Base-by-base conservation (phyloP, 768 basidiomycete genomes). In the Hericium coralloides region DNA sequence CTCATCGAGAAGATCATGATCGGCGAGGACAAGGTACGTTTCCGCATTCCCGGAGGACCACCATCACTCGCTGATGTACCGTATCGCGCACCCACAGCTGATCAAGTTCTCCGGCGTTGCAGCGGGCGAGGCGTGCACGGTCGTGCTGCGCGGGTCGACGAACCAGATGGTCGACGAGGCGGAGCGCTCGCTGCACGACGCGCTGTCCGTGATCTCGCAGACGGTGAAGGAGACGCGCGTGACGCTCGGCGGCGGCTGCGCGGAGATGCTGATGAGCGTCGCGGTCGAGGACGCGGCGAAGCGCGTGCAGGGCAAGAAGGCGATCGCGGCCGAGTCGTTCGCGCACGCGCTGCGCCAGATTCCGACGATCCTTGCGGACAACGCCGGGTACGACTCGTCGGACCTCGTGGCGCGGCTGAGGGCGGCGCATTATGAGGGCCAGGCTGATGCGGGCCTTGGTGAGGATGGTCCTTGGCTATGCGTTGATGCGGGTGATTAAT, bases 41-140 rank as follows among this genome's bases (percentile, higher is more conserved):
- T 17, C 14, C 38, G n/a, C n/a, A 20, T 18, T 18, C 53, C 58
- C 66, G 31, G 65, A 37, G 0, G 4, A 0, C 23, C 25, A 45
- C 38, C 23, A 26, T 38, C 48, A 26, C 38, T 15, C 52, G 17
- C 43, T n/a, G 39, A 17, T 12, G 20, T 31, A 31, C n/a, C n/a
- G n/a, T n/a, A n/a, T 6, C 1, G 31, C 31, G 8, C 8, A 9
- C 31, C 5, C 31, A 31, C 63, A 98, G 95, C 80, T 99, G 60
- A 97, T 98, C 76, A 99, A 98, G 74, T 99, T 99, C 79, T 98
- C 97, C 9, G 97, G 97, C 45, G 95, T 99, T 43, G 94, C 95
- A 12, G 94, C 95, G 18, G 95, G 95, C 12, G 86, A 95, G 71
- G 97, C 97, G 20, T 98, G 97, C 70, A 99, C 97, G 0, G 94